A percentile compares a stretch with the other conserved stretches of the same genome.
These are phyloP conservation scores for Solanum phureja DNA, from an alignment of 257 asterid species.

Conservation along the genomic window DNA sequence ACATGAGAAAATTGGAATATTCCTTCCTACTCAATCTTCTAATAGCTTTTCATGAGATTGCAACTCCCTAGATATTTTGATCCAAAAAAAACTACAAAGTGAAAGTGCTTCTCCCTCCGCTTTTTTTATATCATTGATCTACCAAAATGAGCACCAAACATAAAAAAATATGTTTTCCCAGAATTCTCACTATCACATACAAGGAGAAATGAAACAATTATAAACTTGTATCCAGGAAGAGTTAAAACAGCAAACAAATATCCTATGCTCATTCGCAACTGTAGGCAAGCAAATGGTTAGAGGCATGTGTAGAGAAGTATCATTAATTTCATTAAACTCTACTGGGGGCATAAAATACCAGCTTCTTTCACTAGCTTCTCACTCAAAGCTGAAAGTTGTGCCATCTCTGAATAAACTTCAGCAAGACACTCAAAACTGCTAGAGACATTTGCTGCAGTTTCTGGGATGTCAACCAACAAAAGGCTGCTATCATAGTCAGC, in stretches of 20 bases:
- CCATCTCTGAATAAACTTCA: slow-evolving; percentile 46
- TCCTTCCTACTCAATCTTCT: background rate
- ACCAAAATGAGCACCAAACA: background rate
- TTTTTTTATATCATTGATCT: background rate
- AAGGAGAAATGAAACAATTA: background rate
- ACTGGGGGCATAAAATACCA: slow-evolving; percentile 15
- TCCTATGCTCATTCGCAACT: background rate
- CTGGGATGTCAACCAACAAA: background rate
- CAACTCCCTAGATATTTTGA: background rate
- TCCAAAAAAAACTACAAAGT: background rate
- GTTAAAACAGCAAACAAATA: background rate
- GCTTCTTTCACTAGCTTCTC: slow-evolving; percentile 59
- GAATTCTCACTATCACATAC: background rate
- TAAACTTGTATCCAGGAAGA: background rate
- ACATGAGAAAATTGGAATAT: background rate
- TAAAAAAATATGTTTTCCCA: background rate
- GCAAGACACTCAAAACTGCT: slow-evolving; percentile 6
- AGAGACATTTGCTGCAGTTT: background rate
- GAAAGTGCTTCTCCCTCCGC: background rate
- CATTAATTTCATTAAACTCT: background rate
- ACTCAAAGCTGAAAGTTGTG: slow-evolving; percentile 53
- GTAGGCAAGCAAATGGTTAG: slow-evolving; percentile 10
- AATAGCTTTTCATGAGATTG: background rate
- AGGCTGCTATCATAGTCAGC: slow-evolving; percentile 15
- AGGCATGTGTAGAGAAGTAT: slow-evolving; percentile 12